Conservation (phyloP, 2,329 filamentous ascomycete genomes). For the Atkinsonella texensis region DNA sequence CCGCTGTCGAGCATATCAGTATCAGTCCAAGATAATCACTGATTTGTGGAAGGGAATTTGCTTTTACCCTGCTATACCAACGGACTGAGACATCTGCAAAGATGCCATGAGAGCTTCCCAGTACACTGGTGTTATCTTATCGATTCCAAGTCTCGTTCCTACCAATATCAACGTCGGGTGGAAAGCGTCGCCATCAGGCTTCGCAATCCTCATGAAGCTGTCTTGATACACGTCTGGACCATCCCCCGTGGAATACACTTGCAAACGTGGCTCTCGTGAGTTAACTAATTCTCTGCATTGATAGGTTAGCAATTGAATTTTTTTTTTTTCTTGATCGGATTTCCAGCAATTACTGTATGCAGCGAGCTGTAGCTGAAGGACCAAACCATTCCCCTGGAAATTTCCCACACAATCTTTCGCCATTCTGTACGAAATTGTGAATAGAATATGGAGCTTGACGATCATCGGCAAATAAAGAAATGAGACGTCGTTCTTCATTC, state of each 20-base stretch:
- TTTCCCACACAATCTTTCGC: slow-evolving; percentile 78
- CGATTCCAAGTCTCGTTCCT: slow-evolving; percentile 80
- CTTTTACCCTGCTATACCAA: slow-evolving; percentile 83
- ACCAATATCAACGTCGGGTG: slow-evolving; percentile 81
- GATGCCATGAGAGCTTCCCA: slow-evolving; percentile 84
- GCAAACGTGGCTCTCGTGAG: slow-evolving; percentile 50
- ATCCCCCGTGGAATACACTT: slow-evolving; percentile 82
- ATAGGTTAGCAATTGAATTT: background rate
- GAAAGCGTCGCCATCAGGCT: slow-evolving; percentile 52
- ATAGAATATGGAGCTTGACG: slow-evolving; percentile 83
- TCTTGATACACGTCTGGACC: slow-evolving; percentile 90
- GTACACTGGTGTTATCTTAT: slow-evolving; percentile 88
- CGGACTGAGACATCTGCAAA: slow-evolving; percentile 80
- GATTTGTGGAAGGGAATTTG: background rate
- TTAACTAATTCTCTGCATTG: slow-evolving; percentile 58
- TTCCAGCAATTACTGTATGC: slow-evolving; percentile 62
- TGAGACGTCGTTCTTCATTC: slow-evolving; percentile 54
- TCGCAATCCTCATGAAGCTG: slow-evolving; percentile 67
- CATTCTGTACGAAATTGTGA: slow-evolving; percentile 84
- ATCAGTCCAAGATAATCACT: background rate
- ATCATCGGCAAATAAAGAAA: slow-evolving; percentile 80
- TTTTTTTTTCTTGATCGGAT: too few relatives aligned
- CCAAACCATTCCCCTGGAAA: slow-evolving; percentile 98
- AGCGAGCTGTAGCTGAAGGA: slow-evolving; percentile 87
- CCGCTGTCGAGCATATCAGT: slow-evolving; percentile 42